Evolutionary conservation across 2,329 filamentous ascomycete genomes (phyloP).

Genomic region (Trichoderma koningiopsis): DNA sequence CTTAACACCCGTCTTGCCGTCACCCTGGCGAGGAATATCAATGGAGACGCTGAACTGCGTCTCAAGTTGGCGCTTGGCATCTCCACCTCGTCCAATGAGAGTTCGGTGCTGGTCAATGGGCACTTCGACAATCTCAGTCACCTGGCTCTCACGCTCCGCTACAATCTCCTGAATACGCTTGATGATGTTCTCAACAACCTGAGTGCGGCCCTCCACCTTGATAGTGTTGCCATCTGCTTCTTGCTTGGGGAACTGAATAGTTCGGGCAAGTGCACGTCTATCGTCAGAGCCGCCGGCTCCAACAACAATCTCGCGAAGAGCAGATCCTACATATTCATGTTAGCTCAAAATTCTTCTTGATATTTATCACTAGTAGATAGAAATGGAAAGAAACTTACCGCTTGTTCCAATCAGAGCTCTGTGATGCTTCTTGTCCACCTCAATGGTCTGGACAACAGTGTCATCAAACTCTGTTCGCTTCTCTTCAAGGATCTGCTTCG

Average conservation of each 20-base stretch:
- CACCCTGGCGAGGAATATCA: conserved; percentile 89
- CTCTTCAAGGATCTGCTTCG: conserved; percentile 86
- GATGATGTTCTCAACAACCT: conserved; percentile 86
- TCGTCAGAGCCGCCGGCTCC: conserved; percentile 89
- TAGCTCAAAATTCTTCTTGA: background rate
- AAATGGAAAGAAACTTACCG: conserved; percentile 59
- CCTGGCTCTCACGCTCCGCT: conserved; percentile 78
- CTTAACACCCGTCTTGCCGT: conserved; percentile 81
- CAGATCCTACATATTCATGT: conserved; percentile 62
- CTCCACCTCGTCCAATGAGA: conserved; percentile 89
- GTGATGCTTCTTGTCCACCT: conserved; percentile 95
- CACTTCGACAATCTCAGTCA: conserved; percentile 76
- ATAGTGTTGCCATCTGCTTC: conserved; percentile 82
- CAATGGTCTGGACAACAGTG: conserved; percentile 79
- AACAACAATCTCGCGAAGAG: conserved; percentile 82
- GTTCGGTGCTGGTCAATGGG: conserved; percentile 87
- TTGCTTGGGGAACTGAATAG: conserved; percentile 91
- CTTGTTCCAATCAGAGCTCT: conserved; percentile 83
- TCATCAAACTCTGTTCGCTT: conserved; percentile 86
- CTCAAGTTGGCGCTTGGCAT: conserved; percentile 82
- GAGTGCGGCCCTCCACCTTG: conserved; percentile 81
- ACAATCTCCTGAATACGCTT: conserved; percentile 80
- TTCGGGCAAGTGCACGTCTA: conserved; percentile 77
- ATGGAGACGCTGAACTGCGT: conserved; percentile 82
- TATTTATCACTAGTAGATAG: background rate